Evolutionary conservation across 2,329 filamentous ascomycete genomes (phyloP), one percentile per base, ranked within the genome.

Genomic region (Xylogone sp.): DNA sequence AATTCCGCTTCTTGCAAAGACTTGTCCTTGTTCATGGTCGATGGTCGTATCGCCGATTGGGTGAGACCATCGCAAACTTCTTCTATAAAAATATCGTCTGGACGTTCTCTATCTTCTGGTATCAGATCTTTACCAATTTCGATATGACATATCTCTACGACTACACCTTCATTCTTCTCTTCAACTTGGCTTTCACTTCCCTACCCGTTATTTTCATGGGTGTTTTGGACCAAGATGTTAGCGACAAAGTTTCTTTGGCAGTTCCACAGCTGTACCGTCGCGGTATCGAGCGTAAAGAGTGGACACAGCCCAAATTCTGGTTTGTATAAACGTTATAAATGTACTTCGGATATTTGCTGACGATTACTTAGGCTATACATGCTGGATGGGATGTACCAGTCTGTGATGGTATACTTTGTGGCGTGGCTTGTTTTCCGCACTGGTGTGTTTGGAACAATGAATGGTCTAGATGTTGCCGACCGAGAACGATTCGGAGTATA

Each of bases 41-140:
- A 53, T 97, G 92, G 90, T 96, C 91, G n/a, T 99, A 99, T 73
- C 83, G 93, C 49, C 84, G 94, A 62, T 75, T 99, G 68, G 90
- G 87, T 24, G 94, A 99, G 74, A 89, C 87, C 45, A 97, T 95
- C 64, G 90, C 91, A 69, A 99, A 99, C 70, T 99, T 99, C 79
- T 99, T 99, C 77, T 99, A 97, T 83, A 99, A 99, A 87, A 99
- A 97, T 75, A 88, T 99, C 71, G 87, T 97, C 48, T 99, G 94
- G 94, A 94, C 90, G 1, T 93, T 97, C 66, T 82, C 87, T 43
- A 88, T 99, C 53, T 97, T 97, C 79, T 97, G 93, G 93, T 99
- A 89, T 71, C 91, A 95, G 68, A 90, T 96, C 50, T 99, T 88
- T 71, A 90, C 88, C 76, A 87, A 96, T 71, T 97, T 95, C 69